These are phyloP conservation scores for Neofusicoccum cordaticola DNA, from an alignment of 2,329 filamentous ascomycete species.

Conservation along the genomic window DNA sequence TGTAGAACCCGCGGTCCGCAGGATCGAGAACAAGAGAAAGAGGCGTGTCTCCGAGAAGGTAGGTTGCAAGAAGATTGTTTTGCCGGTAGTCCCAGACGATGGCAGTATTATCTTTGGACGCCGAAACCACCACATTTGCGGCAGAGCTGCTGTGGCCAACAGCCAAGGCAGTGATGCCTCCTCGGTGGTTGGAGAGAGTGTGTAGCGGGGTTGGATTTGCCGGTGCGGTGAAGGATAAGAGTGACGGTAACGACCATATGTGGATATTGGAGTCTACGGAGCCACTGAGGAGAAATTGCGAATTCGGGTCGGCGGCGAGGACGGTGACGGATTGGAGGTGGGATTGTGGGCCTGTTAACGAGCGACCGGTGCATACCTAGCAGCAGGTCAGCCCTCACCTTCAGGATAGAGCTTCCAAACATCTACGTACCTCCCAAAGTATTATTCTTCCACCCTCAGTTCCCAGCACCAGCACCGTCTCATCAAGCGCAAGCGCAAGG, in stretches of 20 bases:
- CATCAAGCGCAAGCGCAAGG: constrained; percentile 66
- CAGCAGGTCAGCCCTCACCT: constrained; percentile 21
- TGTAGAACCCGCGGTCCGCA: constrained; percentile 77
- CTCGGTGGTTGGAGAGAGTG: constrained; percentile 75
- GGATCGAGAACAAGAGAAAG: constrained; percentile 75
- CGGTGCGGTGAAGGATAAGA: constrained; percentile 61
- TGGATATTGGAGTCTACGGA: constrained; percentile 87
- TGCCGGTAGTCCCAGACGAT: constrained; percentile 91
- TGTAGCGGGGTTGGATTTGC: constrained; percentile 63
- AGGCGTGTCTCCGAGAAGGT: constrained; percentile 73
- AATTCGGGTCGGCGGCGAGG: constrained; percentile 67
- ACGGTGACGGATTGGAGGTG: constrained; percentile 80
- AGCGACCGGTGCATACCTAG: constrained; percentile 72
- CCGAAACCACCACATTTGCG: constrained; percentile 79
- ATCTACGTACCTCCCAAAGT: constrained; percentile 76
- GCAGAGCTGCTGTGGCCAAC: constrained; percentile 66
- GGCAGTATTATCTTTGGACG: constrained; percentile 81
- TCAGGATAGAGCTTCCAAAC: constrained; percentile 30
- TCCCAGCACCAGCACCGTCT: constrained; percentile 69
- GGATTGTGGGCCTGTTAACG: constrained; percentile 70
- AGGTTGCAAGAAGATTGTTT: constrained; percentile 73
- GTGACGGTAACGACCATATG: constrained; percentile 78
- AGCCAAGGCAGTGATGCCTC: constrained; percentile 63
- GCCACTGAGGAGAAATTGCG: constrained; percentile 71
- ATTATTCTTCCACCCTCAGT: constrained; percentile 83